A percentile compares a stretch with the other conserved stretches of the same genome.
These are phyloP conservation scores for Cystoisospora suis DNA, from an alignment of 169 alveolate species.

Conservation along the genomic window DNA sequence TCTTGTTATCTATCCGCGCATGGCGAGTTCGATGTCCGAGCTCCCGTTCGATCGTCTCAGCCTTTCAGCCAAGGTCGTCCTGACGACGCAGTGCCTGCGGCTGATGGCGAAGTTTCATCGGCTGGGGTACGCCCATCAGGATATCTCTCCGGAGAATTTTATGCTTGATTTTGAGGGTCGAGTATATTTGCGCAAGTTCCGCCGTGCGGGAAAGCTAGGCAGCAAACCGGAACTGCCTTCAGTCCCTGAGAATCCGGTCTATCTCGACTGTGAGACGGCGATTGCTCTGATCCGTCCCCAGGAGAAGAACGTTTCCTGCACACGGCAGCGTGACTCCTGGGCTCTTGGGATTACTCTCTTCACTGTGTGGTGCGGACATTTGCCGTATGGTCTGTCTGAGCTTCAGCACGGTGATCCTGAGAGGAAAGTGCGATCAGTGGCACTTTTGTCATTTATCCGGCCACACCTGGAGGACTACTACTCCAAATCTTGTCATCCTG, in stretches of 20 bases:
- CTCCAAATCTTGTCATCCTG: not conserved
- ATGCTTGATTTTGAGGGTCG: conserved; percentile 10
- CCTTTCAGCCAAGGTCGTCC: not conserved
- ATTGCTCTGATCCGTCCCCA: not conserved
- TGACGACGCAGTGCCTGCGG: not conserved
- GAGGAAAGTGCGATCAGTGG: conserved; percentile 2
- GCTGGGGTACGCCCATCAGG: not conserved
- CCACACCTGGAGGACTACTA: not conserved
- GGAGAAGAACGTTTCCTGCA: not conserved
- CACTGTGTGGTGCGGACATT: not conserved
- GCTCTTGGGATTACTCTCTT: not conserved
- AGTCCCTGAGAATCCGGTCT: not conserved
- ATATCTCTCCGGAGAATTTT: not conserved
- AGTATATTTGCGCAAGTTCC: not conserved
- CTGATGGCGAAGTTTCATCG: not conserved
- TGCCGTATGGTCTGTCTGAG: not conserved
- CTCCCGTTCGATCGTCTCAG: not conserved
- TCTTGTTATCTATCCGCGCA: not conserved
- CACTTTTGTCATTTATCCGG: not conserved
- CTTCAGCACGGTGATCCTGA: not conserved
- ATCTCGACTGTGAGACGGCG: conserved; percentile 24
- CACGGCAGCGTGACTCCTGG: not conserved
- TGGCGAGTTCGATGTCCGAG: not conserved
- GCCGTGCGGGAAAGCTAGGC: not conserved
- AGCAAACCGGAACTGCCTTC: not conserved